Evolutionary conservation across 2,329 filamentous ascomycete genomes (phyloP), one percentile per base, ranked within the genome.

Genomic region (Penicillium sp.): DNA sequence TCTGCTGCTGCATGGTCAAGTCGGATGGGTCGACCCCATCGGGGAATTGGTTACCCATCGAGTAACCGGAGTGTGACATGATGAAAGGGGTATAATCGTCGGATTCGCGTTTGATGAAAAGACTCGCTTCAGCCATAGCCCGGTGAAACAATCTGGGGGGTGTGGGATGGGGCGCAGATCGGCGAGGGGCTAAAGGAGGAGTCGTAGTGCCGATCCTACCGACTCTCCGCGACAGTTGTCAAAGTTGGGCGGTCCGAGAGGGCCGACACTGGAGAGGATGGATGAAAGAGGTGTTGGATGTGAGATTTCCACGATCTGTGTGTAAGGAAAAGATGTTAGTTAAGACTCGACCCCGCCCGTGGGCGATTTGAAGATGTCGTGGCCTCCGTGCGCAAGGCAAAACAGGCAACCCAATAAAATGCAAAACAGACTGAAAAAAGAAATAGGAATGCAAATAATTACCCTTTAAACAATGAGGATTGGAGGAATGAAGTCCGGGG

Each of bases 21-120:
- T 94, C 91, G 61, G 90, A 93, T 12, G 93, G 93, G 71, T 97
- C 90, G 70, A 97, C 88, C 69, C 84, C 80, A 62, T 81, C 82
- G 63, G 81, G 81, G 73, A 84, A 84, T 63, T 83, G 82, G 56
- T 82, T 81, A 57, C 76, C 73, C 75, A 85, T 82, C 56, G 78
- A 75, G 68, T 80, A 82, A 60, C 77, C 77, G 64, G 77, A 76
- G 62, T 81, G 77, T 61, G 75, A 77, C 69, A 78, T 76, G 67
- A 81, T 78, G 72, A 80, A 83, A 49, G 72, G 73, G 57, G 74
- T 87, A 67, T 83, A 82, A 62, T 88, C 85, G 74, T 88, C 83
- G 60, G 84, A 82, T 73, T 89, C 86, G 75, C 83, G 81, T 78
- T 89, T 89, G 76, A 89, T 89, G 75, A 82, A 89, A 69, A 81